These are phyloP conservation scores for Solanum ossicruentum DNA, from an alignment of 257 asterid genomes.

Conservation along the genomic window DNA sequence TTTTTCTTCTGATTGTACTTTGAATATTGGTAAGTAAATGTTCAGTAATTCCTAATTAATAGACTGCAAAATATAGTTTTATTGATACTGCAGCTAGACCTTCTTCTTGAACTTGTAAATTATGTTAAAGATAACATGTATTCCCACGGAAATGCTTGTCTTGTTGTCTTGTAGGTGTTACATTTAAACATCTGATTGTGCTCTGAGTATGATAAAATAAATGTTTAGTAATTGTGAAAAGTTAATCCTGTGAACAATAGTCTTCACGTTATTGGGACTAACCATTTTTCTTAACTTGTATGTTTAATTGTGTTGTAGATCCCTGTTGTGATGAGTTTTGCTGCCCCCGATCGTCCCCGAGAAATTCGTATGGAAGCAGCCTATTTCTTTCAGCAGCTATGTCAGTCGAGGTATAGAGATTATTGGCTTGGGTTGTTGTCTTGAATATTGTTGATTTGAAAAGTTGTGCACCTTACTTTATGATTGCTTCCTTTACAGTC, in stretches of 20 bases:
- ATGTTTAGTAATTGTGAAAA: background rate
- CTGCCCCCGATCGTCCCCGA: constrained; percentile 83
- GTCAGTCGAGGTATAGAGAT: constrained; percentile 79
- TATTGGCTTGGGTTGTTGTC: background rate
- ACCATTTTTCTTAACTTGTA: background rate
- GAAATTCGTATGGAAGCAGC: constrained; percentile 99
- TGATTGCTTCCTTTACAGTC: constrained; percentile 39
- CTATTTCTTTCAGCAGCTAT: constrained; percentile 84
- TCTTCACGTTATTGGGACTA: background rate
- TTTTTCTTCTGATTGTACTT: background rate
- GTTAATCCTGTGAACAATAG: background rate
- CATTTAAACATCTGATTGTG: background rate
- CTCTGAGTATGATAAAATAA: background rate
- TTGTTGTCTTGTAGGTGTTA: constrained; percentile 72
- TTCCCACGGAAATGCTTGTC: constrained; percentile 86
- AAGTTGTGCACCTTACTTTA: background rate
- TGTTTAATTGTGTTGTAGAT: constrained; percentile 27
- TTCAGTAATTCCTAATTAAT: background rate
- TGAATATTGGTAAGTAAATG: background rate
- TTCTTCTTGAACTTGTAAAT: background rate
- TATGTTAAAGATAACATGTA: constrained; percentile 64
- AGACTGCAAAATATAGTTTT: background rate
- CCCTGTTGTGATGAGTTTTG: constrained; percentile 90
- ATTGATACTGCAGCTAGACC: background rate
- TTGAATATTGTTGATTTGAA: background rate